Base-by-base conservation (phyloP, 257 asterid species). In the Avicennia marina region DNA sequence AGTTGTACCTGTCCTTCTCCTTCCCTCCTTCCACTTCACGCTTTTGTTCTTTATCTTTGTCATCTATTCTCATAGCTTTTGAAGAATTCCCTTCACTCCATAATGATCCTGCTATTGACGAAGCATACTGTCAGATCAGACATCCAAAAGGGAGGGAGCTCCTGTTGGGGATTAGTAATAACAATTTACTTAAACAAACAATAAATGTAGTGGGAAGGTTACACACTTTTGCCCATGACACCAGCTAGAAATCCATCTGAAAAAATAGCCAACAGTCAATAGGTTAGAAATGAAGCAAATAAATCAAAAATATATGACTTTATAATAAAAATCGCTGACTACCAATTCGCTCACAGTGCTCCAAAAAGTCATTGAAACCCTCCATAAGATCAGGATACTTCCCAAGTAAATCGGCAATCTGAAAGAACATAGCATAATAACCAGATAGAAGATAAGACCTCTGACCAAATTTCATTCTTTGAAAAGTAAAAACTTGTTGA, bases 181-280 rank as follows among this genome's bases (percentile, higher is more conserved):
- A 36, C 41, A 36, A n/a, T n/a, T n/a, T n/a, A n/a, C 13, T 36
- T 7, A 8, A 36, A 36, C 2, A 29, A 29, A 29, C 7, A 29
- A 2, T 29, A 2, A 36, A n/a, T n/a, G 12, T 36, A 36, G 1
- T 36, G 10, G 13, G 41, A 36, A 36, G 6, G 10, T 36, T 3
- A 77, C 94, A 56, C 82, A 93, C 97, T 89, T 81, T 82, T 89
- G 64, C 97, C 87, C 86, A 89, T 81, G 33, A 91, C 87, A 73
- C 95, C 97, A 60, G 86, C 86, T 62, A 93, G 96, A 80, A 84
- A 84, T 48, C 97, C 99, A 82, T 86, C 99, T 93, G 93, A 67
- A 76, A 71, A 41, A 63, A 40, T n/a, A n/a, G 73, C 78, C 29
- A 64, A 58, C 52, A 33, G 20, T 25, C 7, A 15, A 31, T 44